Percentiles rank a stretch among this genome's conserved stretches.
phyloP scores from a whole-genome alignment of 2,329 filamentous ascomycete species.

The Cylindrodendrum hubeiense region DNA sequence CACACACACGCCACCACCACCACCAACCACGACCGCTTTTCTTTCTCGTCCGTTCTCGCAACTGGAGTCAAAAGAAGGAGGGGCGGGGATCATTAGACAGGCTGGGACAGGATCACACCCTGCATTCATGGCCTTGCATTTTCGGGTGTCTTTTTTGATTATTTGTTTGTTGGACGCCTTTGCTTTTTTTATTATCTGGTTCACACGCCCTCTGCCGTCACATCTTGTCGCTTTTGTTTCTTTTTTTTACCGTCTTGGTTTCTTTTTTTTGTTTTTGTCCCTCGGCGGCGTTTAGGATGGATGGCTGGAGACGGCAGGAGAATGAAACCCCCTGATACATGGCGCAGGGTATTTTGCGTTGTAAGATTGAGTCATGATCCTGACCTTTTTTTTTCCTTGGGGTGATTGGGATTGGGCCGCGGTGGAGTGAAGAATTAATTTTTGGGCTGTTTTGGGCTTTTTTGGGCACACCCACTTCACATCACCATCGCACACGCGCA shows the following conservation, averaged over 20 bases:
- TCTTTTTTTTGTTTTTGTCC: constrained; percentile 10
- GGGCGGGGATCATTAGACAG: constrained; percentile 19
- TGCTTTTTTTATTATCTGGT: constrained; percentile 5
- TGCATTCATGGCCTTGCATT: constrained; percentile 26
- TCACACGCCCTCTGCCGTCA: constrained; percentile 6
- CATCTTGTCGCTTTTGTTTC: constrained; percentile 24
- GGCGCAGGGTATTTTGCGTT: constrained; percentile 34
- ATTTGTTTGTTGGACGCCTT: constrained; percentile 12
- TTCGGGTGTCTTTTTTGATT: constrained; percentile 14
- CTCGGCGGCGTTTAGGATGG: constrained; percentile 34
- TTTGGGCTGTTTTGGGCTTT: constrained; percentile 20
- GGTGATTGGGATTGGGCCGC: constrained; percentile 24
- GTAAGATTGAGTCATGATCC: constrained; percentile 30
- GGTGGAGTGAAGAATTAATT: constrained; percentile 23
- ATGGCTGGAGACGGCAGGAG: constrained; percentile 25
- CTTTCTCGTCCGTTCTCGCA: constrained; percentile 9
- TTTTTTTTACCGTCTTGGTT: constrained; percentile 17
- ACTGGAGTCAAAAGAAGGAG: constrained; percentile 25
- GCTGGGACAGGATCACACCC: constrained; percentile 22
- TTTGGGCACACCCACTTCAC: constrained; percentile 25
- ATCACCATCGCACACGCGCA: constrained; percentile 26
- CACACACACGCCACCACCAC: constrained; percentile 10
- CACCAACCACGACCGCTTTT: constrained; percentile 2
- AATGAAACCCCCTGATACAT: constrained; percentile 30
- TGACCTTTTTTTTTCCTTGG: constrained; percentile 14